Conservation (phyloP, 176 grass and related monocot genomes). For the Echinochloa phyllopogon region DNA sequence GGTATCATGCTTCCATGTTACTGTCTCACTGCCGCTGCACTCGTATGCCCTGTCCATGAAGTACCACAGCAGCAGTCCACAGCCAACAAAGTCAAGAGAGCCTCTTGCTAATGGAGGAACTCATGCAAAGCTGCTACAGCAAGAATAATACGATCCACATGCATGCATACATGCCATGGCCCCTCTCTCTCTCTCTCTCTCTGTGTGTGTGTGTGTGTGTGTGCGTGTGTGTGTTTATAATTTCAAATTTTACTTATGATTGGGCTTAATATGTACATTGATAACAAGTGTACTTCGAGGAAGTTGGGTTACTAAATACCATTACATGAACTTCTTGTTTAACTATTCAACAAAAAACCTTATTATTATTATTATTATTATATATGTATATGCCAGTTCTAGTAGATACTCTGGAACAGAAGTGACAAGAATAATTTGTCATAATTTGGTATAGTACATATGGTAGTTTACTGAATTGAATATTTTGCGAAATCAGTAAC, state of each 20-base stretch:
- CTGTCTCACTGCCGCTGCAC: conserved; percentile 36
- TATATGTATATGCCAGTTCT: background rate
- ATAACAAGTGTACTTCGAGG: background rate
- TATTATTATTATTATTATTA: too few species aligned
- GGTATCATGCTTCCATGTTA: conserved; percentile 56
- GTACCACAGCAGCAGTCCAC: conserved; percentile 1
- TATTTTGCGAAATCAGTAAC: background rate
- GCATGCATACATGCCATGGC: too few species aligned
- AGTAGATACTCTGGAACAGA: background rate
- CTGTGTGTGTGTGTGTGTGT: too few species aligned
- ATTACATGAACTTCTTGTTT: background rate
- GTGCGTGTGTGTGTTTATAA: too few species aligned
- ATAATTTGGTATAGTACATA: background rate
- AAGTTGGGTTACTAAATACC: background rate
- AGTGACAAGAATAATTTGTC: background rate
- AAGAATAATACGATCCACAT: conserved; percentile 26
- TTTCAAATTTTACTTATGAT: background rate
- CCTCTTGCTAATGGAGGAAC: conserved; percentile 35
- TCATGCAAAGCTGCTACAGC: conserved; percentile 39
- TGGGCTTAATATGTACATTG: background rate
- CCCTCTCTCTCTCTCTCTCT: background rate
- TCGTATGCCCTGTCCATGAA: conserved; percentile 40
- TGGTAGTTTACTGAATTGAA: background rate
- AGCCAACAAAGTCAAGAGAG: conserved; percentile 43
- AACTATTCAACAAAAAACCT: background rate